Conservation (phyloP, 2,329 filamentous ascomycete genomes). For the Calonectria pteridis region DNA sequence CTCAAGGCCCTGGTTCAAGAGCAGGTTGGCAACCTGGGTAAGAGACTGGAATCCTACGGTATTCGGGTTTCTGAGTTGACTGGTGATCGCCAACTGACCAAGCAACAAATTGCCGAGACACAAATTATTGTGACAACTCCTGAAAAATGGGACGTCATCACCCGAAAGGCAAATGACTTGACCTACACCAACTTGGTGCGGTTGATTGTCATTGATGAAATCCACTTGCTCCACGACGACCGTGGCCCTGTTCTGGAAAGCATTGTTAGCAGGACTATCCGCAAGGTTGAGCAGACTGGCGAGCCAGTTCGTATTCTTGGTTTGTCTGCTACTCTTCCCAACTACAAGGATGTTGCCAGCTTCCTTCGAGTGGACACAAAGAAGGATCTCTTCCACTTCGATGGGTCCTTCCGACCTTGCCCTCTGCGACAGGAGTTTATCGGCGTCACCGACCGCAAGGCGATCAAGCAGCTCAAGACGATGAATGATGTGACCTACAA, state of each 20-base stretch:
- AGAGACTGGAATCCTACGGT: constrained; percentile 89
- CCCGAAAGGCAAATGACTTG: constrained; percentile 94
- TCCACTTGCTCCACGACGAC: constrained; percentile 96
- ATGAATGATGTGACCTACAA: constrained; percentile 99
- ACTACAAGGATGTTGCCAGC: constrained; percentile 95
- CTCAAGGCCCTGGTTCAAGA: constrained; percentile 97
- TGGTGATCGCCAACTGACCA: constrained; percentile 96
- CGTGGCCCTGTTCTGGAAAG: constrained; percentile 97
- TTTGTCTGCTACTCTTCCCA: constrained; percentile 93
- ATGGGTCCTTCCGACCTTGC: constrained; percentile 92
- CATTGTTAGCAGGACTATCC: constrained; percentile 94
- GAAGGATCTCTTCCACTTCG: constrained; percentile 95
- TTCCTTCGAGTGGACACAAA: constrained; percentile 90
- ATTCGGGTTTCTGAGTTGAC: constrained; percentile 96
- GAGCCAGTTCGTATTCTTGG: constrained; percentile 93
- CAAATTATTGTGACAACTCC: constrained; percentile 98
- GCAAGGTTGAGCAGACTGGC: constrained; percentile 92
- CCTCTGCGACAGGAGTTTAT: constrained; percentile 97
- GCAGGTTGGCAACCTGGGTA: constrained; percentile 97
- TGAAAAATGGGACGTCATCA: constrained; percentile 99
- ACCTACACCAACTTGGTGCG: constrained; percentile 98
- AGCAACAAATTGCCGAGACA: constrained; percentile 97
- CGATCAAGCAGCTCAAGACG: constrained; percentile 97
- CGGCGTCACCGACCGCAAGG: constrained; percentile 96
- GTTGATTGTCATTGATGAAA: constrained; percentile 96